Conservation (phyloP, 306 rosid genomes). For the Canavalia gladiata region DNA sequence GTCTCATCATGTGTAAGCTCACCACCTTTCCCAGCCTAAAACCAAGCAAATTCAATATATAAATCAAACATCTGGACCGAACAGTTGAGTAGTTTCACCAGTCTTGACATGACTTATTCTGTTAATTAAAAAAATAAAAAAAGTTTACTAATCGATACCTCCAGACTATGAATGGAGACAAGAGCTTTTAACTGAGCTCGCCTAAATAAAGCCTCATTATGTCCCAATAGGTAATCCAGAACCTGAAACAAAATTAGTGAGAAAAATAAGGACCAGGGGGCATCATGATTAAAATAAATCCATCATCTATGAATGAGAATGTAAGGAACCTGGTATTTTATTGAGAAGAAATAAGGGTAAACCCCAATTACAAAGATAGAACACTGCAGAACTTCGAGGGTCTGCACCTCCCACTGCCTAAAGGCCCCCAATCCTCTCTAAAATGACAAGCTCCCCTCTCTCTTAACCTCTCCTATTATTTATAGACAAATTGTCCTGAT, state of each 20-base stretch:
- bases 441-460: too few species aligned
- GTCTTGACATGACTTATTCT: conserved; percentile 33
- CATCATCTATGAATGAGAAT: neutral
- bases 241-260: conserved; percentile 62
- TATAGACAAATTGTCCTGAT: too few species aligned
- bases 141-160: conserved; percentile 57
- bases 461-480: too few species aligned
- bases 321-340: too few species aligned
- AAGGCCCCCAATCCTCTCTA: too few species aligned
- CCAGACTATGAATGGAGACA: conserved; percentile 91
- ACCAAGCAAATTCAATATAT: conserved; percentile 43
- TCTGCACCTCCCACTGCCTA: too few species aligned
- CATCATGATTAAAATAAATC: conserved; percentile 32
- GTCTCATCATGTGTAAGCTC: conserved; percentile 99
- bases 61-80: neutral
- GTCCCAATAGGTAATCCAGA: conserved; percentile 84
- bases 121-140: neutral
- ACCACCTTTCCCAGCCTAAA: conserved; percentile 98
- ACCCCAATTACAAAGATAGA: too few species aligned
- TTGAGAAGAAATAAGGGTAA: too few species aligned
- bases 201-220: conserved; percentile 90
- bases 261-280: conserved; percentile 25
- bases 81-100: conserved; percentile 33
- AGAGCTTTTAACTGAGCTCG: conserved; percentile 98
- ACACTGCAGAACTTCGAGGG: too few species aligned